Evolutionary conservation across 495 filamentous ascomycete genomes (phyloP).

Genomic region (Xylaria curta): DNA sequence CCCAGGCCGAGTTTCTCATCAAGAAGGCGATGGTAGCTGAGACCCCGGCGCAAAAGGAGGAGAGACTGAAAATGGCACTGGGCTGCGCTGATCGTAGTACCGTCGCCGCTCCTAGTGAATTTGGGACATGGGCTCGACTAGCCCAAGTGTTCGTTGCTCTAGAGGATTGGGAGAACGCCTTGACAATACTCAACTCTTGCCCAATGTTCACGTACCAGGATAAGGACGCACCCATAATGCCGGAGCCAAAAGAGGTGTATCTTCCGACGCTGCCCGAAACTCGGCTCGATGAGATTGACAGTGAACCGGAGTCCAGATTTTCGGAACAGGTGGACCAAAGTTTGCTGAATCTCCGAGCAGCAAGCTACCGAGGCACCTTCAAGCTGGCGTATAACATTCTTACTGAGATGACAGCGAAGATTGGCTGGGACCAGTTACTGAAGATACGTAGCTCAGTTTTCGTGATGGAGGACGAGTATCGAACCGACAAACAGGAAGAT

Average conservation of each 20-base stretch:
- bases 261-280: slow-evolving; percentile 88
- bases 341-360: slow-evolving; percentile 84
- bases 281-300: slow-evolving; percentile 93
- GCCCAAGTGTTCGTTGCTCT: slow-evolving; percentile 90
- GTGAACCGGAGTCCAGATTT: slow-evolving; percentile 79
- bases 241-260: slow-evolving; percentile 82
- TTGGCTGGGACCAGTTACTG: slow-evolving; percentile 96
- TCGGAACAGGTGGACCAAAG: slow-evolving; percentile 87
- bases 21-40: slow-evolving; percentile 70
- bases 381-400: slow-evolving; percentile 91
- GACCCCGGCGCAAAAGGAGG: slow-evolving; percentile 56
- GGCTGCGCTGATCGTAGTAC: slow-evolving; percentile 94
- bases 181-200: slow-evolving; percentile 97
- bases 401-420: slow-evolving; percentile 92
- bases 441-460: slow-evolving; percentile 95
- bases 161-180: slow-evolving; percentile 92
- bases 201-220: slow-evolving; percentile 99
- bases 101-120: slow-evolving; percentile 93
- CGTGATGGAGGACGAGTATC: slow-evolving; percentile 99
- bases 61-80: slow-evolving; percentile 77
- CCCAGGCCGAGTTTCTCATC: slow-evolving; percentile 90
- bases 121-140: slow-evolving; percentile 93
- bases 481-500: slow-evolving; percentile 79
- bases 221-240: slow-evolving; percentile 93
- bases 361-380: slow-evolving; percentile 91